Percentiles rank a stretch among this genome's conserved stretches.
phyloP scores from a whole-genome alignment of 805 yeast species.

The Pichia membranifaciens region DNA sequence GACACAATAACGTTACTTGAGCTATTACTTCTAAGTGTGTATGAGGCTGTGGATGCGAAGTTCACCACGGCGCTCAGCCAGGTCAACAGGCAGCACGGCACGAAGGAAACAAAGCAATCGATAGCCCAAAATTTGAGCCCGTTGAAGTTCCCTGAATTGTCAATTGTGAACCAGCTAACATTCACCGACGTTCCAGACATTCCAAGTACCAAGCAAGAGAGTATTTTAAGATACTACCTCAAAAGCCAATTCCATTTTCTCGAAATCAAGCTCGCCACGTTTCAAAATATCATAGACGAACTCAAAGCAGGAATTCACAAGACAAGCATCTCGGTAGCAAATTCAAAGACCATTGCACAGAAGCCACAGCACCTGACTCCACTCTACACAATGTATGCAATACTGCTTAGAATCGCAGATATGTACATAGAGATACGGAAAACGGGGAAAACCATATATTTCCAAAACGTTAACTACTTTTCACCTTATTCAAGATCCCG shows the following conservation, averaged over 20 bases:
- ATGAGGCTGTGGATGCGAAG: constrained; percentile 23
- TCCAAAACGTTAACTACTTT: constrained; percentile 40
- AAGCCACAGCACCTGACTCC: constrained; percentile 12
- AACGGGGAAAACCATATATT: constrained; percentile 42
- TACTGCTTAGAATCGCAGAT: constrained; percentile 44
- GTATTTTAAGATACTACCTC: constrained; percentile 18
- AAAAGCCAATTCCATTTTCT: constrained; percentile 21
- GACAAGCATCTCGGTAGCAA: background rate
- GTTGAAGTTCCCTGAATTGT: constrained; percentile 11
- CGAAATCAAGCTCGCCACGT: constrained; percentile 22
- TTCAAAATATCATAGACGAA: constrained; percentile 27
- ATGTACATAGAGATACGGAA: constrained; percentile 41
- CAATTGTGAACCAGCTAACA: constrained; percentile 10
- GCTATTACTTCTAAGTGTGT: constrained; percentile 25
- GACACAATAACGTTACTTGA: constrained; percentile 26
- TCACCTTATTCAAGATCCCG: constrained; percentile 31
- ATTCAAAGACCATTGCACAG: background rate
- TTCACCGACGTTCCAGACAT: constrained; percentile 8
- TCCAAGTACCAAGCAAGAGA: constrained; percentile 18
- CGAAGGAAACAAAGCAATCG: constrained; percentile 18
- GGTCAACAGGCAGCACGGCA: constrained; percentile 18
- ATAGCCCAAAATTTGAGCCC: background rate
- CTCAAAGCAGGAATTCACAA: constrained; percentile 21
- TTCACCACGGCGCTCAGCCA: constrained; percentile 13
- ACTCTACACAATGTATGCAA: constrained; percentile 37